These are phyloP conservation scores for Penium margaritaceum DNA, from an alignment of 139 green algal genomes.

Conservation along the genomic window DNA sequence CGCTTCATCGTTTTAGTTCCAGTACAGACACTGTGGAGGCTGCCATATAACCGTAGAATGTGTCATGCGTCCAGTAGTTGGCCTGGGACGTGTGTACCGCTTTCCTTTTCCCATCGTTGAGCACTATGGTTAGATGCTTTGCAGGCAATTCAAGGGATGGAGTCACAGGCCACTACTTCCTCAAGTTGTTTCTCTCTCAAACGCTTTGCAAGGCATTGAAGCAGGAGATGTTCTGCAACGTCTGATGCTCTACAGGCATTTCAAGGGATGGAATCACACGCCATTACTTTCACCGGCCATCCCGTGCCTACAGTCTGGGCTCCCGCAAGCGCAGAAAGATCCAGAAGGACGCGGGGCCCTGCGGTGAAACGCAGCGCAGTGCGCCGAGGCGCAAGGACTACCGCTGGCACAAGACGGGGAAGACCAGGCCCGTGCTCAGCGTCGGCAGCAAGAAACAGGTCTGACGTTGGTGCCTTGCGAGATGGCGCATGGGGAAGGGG, in stretches of 20 bases:
- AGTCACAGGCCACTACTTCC: background rate
- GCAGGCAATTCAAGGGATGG: no score
- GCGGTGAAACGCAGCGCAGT: no score
- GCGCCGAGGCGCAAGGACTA: no score
- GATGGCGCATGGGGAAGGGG: no score
- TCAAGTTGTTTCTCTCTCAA: background rate
- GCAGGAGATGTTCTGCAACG: background rate
- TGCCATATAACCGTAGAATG: no score
- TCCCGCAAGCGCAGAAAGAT: constrained; percentile 22
- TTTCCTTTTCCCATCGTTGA: background rate
- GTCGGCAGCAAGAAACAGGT: background rate
- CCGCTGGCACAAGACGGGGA: constrained; percentile 38
- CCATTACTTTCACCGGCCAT: constrained; percentile 27
- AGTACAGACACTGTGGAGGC: no score
- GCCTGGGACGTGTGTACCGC: background rate
- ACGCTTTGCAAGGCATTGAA: background rate
- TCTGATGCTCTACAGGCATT: background rate
- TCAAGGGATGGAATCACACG: background rate
- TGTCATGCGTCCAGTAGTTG: background rate
- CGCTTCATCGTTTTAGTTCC: no score
- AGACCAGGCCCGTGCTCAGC: constrained; percentile 19
- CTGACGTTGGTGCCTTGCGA: background rate
- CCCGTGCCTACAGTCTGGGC: background rate
- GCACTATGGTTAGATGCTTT: no score
- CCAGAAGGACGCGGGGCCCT: no score